These are phyloP conservation scores for Babesia sp. DNA, from an alignment of 169 alveolate genomes.

Conservation along the genomic window DNA sequence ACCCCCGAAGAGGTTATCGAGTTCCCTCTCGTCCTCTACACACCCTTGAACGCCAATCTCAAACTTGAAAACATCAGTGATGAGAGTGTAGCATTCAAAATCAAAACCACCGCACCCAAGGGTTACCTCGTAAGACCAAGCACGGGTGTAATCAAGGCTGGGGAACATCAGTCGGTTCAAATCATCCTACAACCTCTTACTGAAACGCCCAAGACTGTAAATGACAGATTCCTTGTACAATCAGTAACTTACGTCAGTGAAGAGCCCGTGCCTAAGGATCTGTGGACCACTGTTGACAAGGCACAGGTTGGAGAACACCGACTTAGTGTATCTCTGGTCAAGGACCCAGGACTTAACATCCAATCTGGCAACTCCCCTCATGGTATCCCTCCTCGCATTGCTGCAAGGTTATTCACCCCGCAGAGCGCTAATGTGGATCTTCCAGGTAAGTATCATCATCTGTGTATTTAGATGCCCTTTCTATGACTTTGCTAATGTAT, in stretches of 20 bases:
- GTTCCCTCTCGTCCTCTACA: slow-evolving; percentile 84
- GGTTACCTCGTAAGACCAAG: slow-evolving; percentile 85
- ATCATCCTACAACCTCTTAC: slow-evolving; percentile 84
- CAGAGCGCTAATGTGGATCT: slow-evolving; percentile 74
- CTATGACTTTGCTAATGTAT: slow-evolving; percentile 7
- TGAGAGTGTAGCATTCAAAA: slow-evolving; percentile 83
- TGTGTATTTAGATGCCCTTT: background rate
- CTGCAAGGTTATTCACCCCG: slow-evolving; percentile 69
- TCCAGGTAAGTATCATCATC: slow-evolving; percentile 34
- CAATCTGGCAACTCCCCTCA: slow-evolving; percentile 69
- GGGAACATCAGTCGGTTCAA: slow-evolving; percentile 78
- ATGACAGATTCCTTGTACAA: slow-evolving; percentile 84
- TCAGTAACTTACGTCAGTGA: slow-evolving; percentile 71
- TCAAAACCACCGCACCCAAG: slow-evolving; percentile 87
- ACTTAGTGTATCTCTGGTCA: slow-evolving; percentile 77
- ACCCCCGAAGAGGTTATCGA: slow-evolving; percentile 83
- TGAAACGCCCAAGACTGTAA: slow-evolving; percentile 78
- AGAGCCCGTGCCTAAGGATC: slow-evolving; percentile 81
- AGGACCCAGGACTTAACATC: slow-evolving; percentile 70
- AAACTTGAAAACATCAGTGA: slow-evolving; percentile 80
- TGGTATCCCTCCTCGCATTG: slow-evolving; percentile 74
- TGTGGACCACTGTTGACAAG: slow-evolving; percentile 82
- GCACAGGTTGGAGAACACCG: slow-evolving; percentile 81
- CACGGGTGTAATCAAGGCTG: slow-evolving; percentile 81
- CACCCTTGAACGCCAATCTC: slow-evolving; percentile 80